Evolutionary conservation across 73 alveolate species (phyloP).

Genomic region (Effrenium voratum): DNA sequence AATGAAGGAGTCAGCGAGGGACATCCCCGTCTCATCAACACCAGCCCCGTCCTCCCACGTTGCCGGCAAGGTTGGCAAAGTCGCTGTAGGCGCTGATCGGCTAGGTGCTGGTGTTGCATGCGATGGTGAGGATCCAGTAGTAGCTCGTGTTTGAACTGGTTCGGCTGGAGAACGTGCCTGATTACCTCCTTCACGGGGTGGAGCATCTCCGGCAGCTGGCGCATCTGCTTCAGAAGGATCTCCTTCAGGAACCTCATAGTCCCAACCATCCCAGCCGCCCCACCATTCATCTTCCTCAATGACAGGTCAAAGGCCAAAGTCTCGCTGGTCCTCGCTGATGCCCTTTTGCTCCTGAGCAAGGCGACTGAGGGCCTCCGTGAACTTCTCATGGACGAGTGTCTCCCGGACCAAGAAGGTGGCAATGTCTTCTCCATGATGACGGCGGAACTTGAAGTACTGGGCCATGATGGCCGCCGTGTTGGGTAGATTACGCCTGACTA

Average conservation of each 20-base stretch:
- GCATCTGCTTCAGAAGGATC: not conserved
- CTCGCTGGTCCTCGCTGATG: not conserved
- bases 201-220: not conserved
- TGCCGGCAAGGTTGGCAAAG: not conserved
- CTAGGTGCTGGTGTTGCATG: not conserved
- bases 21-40: not conserved
- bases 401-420: not conserved
- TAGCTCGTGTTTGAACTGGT: not conserved
- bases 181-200: not conserved
- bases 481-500: not conserved
- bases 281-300: not conserved
- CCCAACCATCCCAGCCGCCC: not conserved
- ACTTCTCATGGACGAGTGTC: not conserved
- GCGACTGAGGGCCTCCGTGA: not conserved
- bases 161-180: too few species aligned
- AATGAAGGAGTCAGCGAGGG: not conserved
- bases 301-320: not conserved
- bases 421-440: not conserved
- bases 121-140: not conserved
- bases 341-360: not conserved
- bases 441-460: not conserved
- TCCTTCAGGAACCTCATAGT: not conserved
- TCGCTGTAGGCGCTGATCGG: not conserved
- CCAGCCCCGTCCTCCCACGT: not conserved
- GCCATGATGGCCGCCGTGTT: not conserved